phyloP scores from a whole-genome alignment of 2,329 filamentous ascomycete species.

The Fusarium caatingaense region DNA sequence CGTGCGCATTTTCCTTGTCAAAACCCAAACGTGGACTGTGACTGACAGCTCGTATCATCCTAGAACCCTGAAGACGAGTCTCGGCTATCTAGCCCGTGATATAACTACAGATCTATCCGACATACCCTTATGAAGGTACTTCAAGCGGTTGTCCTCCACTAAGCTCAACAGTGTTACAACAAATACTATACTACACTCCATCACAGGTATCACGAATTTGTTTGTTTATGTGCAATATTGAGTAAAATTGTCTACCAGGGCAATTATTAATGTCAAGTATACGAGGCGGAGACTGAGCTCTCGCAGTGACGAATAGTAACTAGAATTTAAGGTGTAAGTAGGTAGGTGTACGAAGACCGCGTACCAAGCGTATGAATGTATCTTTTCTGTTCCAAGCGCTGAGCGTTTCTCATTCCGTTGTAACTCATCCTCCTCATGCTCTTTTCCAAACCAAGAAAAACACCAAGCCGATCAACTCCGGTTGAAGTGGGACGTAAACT shows the following conservation, averaged over 20 bases:
- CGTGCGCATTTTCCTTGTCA: neutral
- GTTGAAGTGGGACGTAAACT: conserved; percentile 31
- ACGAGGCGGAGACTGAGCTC: conserved; percentile 38
- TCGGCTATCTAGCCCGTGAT: neutral
- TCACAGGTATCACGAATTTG: neutral
- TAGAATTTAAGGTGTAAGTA: conserved; percentile 42
- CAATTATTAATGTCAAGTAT: conserved; percentile 48
- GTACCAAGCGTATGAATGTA: conserved; percentile 37
- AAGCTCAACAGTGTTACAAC: neutral
- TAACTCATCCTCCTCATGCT: conserved; percentile 31
- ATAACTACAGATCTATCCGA: neutral
- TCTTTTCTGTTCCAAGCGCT: conserved; percentile 30
- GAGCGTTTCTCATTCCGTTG: conserved; percentile 41
- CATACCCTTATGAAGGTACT: neutral
- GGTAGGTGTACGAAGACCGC: conserved; percentile 34
- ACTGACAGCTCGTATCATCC: conserved; percentile 8
- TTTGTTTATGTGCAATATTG: conserved; percentile 45
- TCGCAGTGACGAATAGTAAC: conserved; percentile 44
- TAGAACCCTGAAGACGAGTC: neutral
- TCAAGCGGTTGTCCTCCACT: neutral
- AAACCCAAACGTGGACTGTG: neutral
- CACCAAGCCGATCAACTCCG: conserved; percentile 47
- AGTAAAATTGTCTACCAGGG: conserved; percentile 51
- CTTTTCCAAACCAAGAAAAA: conserved; percentile 41
- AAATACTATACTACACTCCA: neutral